phyloP scores from a whole-genome alignment of 2,329 filamentous ascomycete genomes.

The Aureobasidium sp. region DNA sequence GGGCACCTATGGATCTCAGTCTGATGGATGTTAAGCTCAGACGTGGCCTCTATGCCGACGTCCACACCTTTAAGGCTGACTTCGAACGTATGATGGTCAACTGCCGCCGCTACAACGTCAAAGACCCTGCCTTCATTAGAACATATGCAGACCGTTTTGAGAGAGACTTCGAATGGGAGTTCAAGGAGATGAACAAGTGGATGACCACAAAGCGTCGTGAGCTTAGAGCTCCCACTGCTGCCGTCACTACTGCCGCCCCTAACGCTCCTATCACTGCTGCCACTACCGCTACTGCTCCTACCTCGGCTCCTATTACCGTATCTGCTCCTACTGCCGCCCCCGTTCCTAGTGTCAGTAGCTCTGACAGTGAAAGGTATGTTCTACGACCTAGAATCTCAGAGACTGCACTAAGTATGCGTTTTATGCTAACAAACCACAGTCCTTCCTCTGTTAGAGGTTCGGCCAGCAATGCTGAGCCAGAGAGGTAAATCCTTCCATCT shows the following conservation, averaged over 20 bases:
- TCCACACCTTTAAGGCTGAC: not conserved
- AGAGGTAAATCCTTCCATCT: not conserved
- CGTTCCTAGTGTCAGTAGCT: not conserved
- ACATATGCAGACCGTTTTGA: not conserved
- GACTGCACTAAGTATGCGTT: not conserved
- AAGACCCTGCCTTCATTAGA: not conserved
- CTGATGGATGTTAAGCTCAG: not conserved
- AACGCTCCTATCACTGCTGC: not conserved
- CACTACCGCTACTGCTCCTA: too few species aligned
- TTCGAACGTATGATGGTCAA: not conserved
- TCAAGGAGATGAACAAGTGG: not conserved
- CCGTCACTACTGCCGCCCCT: too few species aligned
- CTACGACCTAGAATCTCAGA: not conserved
- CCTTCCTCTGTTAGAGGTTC: not conserved
- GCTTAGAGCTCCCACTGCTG: not conserved
- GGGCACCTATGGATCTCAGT: not conserved
- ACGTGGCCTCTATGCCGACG: not conserved
- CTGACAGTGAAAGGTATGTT: not conserved
- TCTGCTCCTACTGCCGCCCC: not conserved
- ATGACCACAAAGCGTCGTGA: not conserved
- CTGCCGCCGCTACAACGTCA: not conserved
- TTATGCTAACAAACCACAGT: not conserved
- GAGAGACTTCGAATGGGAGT: not conserved
- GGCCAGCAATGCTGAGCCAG: constrained; percentile 2
- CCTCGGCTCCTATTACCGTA: too few species aligned